Base-by-base conservation (phyloP, 129 eudicot genomes). In the Centella asiatica region DNA sequence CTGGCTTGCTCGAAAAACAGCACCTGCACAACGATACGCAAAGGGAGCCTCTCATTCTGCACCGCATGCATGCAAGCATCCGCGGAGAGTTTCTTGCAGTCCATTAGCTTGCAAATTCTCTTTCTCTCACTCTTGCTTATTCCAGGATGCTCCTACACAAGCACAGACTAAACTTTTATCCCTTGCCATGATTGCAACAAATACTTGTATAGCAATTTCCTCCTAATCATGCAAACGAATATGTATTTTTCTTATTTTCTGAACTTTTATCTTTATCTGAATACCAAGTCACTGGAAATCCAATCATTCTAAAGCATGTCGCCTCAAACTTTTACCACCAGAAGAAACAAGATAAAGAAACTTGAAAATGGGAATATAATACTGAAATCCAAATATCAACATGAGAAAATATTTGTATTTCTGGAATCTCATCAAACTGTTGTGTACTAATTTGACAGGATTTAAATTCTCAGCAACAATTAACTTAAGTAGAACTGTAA, bases 11-110 rank as follows among this genome's bases (percentile, higher is more conserved):
- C 99, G 34, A 87, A 87, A 71, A 92, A 92, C 55, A 92, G 90
- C 10, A 92, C 96, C 64, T 92, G 99, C 4, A 92, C 96, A 23
- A 83, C 81, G 2, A 84, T 79, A 14, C 99, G 94, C 69, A 92
- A 12, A 0, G 98, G 98, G 58, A 92, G 95, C 44, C 98, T 60
- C 80, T 92, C 98, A 23, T 92, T 92, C 44, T 92, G 98, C 47
- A 87, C 98, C 0, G 98, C 98, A 11, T 92, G 98, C 83, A 78
- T 76, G 67, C 98, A 92, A n/a, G 94, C 98, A 20, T 92, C 95
- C 5, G 73, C 95, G 0, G 98, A 92, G 47, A 92, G 90, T 76
- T 92, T 92, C 78, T 92, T 92, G 86, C 99, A 92, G 79, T 92
- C 94, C 90, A 92, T 80, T 53, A 92, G 67, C 67, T 59, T 73